Conservation (phyloP, 2,329 filamentous ascomycete genomes). For the Colletotrichum liriopes region DNA sequence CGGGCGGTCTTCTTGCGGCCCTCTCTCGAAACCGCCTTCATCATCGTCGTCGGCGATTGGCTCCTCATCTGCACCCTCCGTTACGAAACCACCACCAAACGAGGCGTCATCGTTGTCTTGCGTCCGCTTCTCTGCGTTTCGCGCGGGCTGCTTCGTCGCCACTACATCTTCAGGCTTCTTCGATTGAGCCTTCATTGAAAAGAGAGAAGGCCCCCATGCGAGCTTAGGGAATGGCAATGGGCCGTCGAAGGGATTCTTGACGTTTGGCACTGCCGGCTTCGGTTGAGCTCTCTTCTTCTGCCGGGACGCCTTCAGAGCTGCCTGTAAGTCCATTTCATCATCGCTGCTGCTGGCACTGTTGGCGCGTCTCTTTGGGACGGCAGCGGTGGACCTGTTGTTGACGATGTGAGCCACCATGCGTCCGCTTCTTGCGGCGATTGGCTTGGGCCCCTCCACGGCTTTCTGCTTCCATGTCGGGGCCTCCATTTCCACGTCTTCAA, state of each 20-base stretch:
- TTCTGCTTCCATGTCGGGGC: slow-evolving; percentile 71
- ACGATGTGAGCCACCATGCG: slow-evolving; percentile 81
- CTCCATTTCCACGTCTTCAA: slow-evolving; percentile 65
- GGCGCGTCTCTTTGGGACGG: slow-evolving; percentile 63
- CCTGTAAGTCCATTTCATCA: slow-evolving; percentile 85
- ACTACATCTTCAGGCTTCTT: slow-evolving; percentile 17
- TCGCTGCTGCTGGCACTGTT: slow-evolving; percentile 74
- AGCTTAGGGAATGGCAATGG: slow-evolving; percentile 94
- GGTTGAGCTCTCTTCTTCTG: slow-evolving; percentile 66
- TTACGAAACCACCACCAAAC: slow-evolving; percentile 56
- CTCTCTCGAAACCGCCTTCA: slow-evolving; percentile 78
- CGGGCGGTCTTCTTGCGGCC: slow-evolving; percentile 59
- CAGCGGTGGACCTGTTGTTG: slow-evolving; percentile 79
- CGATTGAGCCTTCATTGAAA: slow-evolving; percentile 59
- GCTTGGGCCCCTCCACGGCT: slow-evolving; percentile 65
- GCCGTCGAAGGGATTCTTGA: slow-evolving; percentile 79
- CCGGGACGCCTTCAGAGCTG: slow-evolving; percentile 81
- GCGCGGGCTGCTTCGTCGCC: slow-evolving; percentile 32
- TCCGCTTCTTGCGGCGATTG: slow-evolving; percentile 66
- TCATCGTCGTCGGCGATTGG: slow-evolving; percentile 58
- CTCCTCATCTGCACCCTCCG: slow-evolving; percentile 46
- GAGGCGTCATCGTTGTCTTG: slow-evolving; percentile 43
- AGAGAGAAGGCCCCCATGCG: slow-evolving; percentile 76
- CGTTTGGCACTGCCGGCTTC: slow-evolving; percentile 62
- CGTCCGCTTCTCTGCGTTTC: slow-evolving; percentile 17